Evolutionary conservation across 257 asterid species (phyloP), one percentile per base, ranked within the genome.

Genomic region (Nicotiana sylvestris): DNA sequence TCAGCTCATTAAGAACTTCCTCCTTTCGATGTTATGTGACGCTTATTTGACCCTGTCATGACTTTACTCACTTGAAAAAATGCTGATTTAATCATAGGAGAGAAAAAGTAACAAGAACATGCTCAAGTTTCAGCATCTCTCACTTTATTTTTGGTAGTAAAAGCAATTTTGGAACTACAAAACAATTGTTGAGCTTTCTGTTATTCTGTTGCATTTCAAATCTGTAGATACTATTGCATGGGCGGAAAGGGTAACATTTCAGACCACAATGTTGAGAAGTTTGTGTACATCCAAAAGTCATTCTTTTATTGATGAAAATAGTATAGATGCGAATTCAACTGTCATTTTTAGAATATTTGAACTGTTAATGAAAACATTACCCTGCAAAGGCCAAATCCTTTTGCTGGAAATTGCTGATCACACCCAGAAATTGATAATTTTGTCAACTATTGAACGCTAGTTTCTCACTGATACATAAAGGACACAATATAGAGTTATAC

Each of bases 401-500:
- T 13, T 4, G 61, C 7, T 56, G 29, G 12, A 58, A 6, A 9
- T n/a, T 18, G 27, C 29, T 18, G 10, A 58, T 58, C 57, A 51
- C 17, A 0, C 57, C 57, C 57, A 12, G 57, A 51, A 11, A 9
- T 51, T 51, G 57, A 3, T 13, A 51, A 13, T 51, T 51, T 51
- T 2, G 12, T 58, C n/a, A 58, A n/a, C n/a, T 58, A n/a, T 58
- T 18, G 27, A 16, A 57, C 25, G 1, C 78, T 72, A n/a, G 13
- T 12, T 46, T 72, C 60, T 12, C 78, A 46, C 6, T 25, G n/a
- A 72, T 18, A 37, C 9, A 68, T 67, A 0, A 18, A 37, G 56
- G 55, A 18, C 46, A 37, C 1, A 25, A 6, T 11, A 46, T 46
- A 46, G 61, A 35, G 12, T 87, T 78, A 87, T n/a, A 77, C 80